phyloP scores from a whole-genome alignment of 305 asterid genomes.

The Stenogyne calaminthoides region DNA sequence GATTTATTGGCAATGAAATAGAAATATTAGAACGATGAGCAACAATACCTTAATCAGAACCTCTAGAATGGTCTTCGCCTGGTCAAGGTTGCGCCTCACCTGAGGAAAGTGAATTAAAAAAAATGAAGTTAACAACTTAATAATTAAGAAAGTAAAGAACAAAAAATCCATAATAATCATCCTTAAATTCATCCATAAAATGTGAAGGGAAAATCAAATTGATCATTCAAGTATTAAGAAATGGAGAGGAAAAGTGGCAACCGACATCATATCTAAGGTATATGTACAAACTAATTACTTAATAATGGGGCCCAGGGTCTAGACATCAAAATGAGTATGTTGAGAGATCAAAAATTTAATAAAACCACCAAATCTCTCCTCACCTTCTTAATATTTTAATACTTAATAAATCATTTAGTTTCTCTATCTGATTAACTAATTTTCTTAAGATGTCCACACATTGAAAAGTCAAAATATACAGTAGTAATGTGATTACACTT shows the following conservation, averaged over 20 bases:
- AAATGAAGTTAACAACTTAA: background rate
- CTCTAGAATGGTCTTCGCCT: constrained; percentile 83
- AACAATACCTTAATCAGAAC: constrained; percentile 78
- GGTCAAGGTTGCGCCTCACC: constrained; percentile 99
- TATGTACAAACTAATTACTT: no score
- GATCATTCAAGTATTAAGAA: background rate
- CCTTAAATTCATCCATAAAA: background rate
- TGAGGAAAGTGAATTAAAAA: constrained; percentile 42
- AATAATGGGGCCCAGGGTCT: no score
- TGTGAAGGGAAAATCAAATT: constrained; percentile 2
- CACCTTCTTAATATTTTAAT: no score
- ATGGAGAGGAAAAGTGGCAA: background rate
- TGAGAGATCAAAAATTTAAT: no score
- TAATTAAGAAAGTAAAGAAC: background rate
- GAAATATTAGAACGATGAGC: constrained; percentile 7
- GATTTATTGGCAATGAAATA: constrained; percentile 13
- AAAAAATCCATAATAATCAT: background rate
- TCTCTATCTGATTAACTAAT: no score
- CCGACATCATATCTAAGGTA: no score
- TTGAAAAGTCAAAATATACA: no score
- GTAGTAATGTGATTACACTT: no score
- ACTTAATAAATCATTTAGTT: no score
- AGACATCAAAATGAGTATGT: no score
- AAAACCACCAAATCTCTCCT: no score
- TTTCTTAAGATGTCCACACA: no score